Percentiles rank a stretch among this genome's conserved stretches.
Evolutionary conservation across 495 filamentous ascomycete species (phyloP).

Genomic region (Penicillium riverlandense): DNA sequence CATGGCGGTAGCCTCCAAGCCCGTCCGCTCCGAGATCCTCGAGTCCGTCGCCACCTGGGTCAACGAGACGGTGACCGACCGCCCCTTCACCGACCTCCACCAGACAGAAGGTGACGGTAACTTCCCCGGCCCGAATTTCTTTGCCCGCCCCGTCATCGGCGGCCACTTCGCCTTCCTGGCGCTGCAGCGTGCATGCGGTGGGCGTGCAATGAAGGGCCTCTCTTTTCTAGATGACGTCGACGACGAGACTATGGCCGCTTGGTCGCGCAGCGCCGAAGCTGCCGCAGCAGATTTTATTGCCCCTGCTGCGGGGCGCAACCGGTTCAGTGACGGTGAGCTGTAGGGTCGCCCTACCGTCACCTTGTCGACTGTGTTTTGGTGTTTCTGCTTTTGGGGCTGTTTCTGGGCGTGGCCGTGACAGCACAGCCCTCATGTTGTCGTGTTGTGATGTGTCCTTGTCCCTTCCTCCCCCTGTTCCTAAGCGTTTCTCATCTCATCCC

Average conservation of each 20-base stretch:
- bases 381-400: no score
- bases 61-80: slow-evolving; percentile 73
- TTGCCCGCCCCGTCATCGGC: slow-evolving; percentile 77
- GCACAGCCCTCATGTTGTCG: no score
- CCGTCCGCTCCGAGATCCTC: slow-evolving; percentile 64
- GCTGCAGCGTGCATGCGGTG: slow-evolving; percentile 67
- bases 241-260: slow-evolving; percentile 14
- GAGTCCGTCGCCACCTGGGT: slow-evolving; percentile 76
- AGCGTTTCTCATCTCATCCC: no score
- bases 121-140: slow-evolving; percentile 65
- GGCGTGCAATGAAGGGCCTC: slow-evolving; percentile 57
- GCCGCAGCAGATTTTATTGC: slow-evolving; percentile 15
- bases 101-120: slow-evolving; percentile 65
- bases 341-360: not conserved
- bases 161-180: slow-evolving; percentile 84
- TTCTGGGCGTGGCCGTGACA: no score
- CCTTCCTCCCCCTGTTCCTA: no score
- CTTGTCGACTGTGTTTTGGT: no score
- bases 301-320: slow-evolving; percentile 4
- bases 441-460: no score
- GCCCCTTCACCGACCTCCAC: slow-evolving; percentile 78
- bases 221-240: slow-evolving; percentile 49
- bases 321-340: slow-evolving; percentile 13
- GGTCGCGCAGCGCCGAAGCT: slow-evolving; percentile 14
- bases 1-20: slow-evolving; percentile 64